Conservation (phyloP, 1,284 basidiomycete species). For the Papiliotrema nemorosa region DNA sequence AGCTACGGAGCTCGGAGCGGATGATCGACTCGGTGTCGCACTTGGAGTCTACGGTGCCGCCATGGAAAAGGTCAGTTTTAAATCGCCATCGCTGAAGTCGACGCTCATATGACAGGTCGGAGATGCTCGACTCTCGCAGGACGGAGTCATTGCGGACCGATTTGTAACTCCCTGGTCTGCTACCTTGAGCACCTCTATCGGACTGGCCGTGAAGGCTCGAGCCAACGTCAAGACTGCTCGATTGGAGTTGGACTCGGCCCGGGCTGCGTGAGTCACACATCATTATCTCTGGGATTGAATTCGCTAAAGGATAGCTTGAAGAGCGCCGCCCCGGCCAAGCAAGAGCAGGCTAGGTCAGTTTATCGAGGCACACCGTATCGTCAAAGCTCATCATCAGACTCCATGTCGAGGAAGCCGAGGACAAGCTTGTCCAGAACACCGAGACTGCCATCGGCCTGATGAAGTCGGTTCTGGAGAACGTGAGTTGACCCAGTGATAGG, state of each 20-base stretch:
- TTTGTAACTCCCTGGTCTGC: slow-evolving; percentile 92
- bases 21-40: slow-evolving; percentile 70
- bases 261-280: slow-evolving; percentile 46
- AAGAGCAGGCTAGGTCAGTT: slow-evolving; percentile 72
- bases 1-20: slow-evolving; percentile 58
- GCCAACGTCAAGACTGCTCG: slow-evolving; percentile 80
- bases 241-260: slow-evolving; percentile 70
- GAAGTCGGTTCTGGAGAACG: slow-evolving; percentile 96
- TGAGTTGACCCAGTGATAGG: slow-evolving; percentile 53
- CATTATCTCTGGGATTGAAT: too few species aligned
- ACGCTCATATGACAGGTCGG: slow-evolving; percentile 62
- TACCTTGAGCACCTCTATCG: slow-evolving; percentile 73
- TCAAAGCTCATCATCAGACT: slow-evolving; percentile 22
- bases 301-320: slow-evolving; percentile 60
- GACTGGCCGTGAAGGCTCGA: slow-evolving; percentile 83
- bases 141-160: slow-evolving; percentile 65
- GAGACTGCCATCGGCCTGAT: slow-evolving; percentile 96
- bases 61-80: slow-evolving; percentile 63
- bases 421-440: slow-evolving; percentile 93
- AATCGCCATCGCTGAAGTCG: too few species aligned
- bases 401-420: slow-evolving; percentile 92
- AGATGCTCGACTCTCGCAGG: slow-evolving; percentile 78
- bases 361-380: neutral
- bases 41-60: slow-evolving; percentile 75
- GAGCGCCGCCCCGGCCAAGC: slow-evolving; percentile 65